Percentiles rank a stretch among this genome's conserved stretches.
These are phyloP conservation scores for Suhomyces kilbournensis DNA, from an alignment of 805 yeast genomes.

Conservation along the genomic window DNA sequence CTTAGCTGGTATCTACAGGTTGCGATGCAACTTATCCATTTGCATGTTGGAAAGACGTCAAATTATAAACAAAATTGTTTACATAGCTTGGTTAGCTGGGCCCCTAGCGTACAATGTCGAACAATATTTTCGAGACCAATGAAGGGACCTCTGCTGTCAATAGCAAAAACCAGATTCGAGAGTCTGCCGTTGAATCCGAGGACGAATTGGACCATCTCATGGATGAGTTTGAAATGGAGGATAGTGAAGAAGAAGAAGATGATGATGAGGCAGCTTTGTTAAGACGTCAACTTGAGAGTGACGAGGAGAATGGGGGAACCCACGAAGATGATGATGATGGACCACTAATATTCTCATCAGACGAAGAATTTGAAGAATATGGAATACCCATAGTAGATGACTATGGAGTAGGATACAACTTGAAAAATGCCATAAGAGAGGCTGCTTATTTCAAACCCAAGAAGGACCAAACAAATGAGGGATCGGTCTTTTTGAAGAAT, in stretches of 20 bases:
- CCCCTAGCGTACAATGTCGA: constrained; percentile 12
- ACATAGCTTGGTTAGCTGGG: not conserved
- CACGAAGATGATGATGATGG: constrained; percentile 15
- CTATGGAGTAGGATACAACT: constrained; percentile 42
- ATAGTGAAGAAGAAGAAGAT: constrained; percentile 5
- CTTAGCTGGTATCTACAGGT: not conserved
- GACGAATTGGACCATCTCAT: constrained; percentile 11
- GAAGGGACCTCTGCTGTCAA: constrained; percentile 8
- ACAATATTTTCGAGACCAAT: constrained; percentile 20
- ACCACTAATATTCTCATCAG: constrained; percentile 17
- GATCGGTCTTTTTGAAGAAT: constrained; percentile 20
- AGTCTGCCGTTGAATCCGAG: constrained; percentile 16
- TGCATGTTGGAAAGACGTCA: not conserved
- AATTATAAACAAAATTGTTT: not conserved
- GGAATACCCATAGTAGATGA: constrained; percentile 32
- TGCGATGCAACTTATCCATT: not conserved
- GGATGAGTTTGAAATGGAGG: constrained; percentile 6
- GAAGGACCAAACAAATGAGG: not conserved
- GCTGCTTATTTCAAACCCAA: constrained; percentile 63
- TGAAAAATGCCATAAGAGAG: constrained; percentile 62
- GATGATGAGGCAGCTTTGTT: constrained; percentile 2
- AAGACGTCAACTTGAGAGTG: not conserved
- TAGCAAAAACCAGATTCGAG: constrained; percentile 1
- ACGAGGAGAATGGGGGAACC: constrained; percentile 12
- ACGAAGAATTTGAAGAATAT: constrained; percentile 26